Evolutionary conservation across 179 eudicot species (phyloP).

Genomic region (Amaranthus tricolor): DNA sequence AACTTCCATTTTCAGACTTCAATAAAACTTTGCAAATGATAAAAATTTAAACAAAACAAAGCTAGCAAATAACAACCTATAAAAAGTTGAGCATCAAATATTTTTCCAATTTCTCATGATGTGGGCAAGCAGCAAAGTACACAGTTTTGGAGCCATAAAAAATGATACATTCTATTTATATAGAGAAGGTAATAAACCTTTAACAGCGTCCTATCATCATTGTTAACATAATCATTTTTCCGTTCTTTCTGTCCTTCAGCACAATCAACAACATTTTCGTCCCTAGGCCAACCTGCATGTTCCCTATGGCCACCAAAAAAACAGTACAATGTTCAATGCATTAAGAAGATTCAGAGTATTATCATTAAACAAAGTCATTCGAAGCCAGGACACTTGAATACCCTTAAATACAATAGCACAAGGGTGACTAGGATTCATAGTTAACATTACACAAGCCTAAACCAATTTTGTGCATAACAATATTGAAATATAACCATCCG

Average conservation of each 20-base stretch:
- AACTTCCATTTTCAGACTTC: background rate
- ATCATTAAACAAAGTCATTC: background rate
- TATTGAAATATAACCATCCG: background rate
- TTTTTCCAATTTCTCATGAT: background rate
- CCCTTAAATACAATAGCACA: slow-evolving; percentile 2
- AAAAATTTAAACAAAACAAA: background rate
- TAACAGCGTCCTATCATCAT: slow-evolving; percentile 53
- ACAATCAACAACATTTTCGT: slow-evolving; percentile 12
- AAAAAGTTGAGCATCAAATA: background rate
- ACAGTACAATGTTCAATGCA: slow-evolving; percentile 6
- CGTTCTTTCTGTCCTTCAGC: slow-evolving; percentile 30
- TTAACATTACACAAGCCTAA: background rate
- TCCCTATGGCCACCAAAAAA: slow-evolving; percentile 15
- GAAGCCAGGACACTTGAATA: background rate
- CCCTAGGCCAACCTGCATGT: slow-evolving; percentile 20
- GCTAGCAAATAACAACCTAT: background rate
- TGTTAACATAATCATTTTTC: slow-evolving; percentile 47
- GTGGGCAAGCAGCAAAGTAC: slow-evolving; percentile 7
- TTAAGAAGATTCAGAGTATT: background rate
- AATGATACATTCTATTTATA: background rate
- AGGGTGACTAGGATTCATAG: background rate
- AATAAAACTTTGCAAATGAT: background rate
- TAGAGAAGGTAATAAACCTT: slow-evolving; percentile 31
- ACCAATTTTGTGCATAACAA: background rate
- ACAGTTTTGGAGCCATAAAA: background rate